These are phyloP conservation scores for Casuarina cunninghamiana DNA, from an alignment of 306 rosid genomes.

Conservation along the genomic window DNA sequence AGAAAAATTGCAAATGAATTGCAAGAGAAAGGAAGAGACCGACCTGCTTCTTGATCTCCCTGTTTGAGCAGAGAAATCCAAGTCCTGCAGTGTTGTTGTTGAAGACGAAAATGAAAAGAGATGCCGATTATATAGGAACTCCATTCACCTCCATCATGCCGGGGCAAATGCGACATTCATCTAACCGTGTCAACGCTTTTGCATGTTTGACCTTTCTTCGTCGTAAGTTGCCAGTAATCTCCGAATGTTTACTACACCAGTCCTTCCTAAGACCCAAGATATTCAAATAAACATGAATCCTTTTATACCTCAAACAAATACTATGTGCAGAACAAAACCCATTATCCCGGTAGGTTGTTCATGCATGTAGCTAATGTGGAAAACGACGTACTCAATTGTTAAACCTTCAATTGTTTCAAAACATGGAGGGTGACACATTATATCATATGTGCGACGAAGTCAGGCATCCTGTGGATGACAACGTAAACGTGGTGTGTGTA, in stretches of 20 bases:
- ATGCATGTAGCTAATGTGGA: too few species aligned
- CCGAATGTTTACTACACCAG: background rate
- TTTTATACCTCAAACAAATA: too few species aligned
- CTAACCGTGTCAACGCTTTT: background rate
- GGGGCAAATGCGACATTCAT: background rate
- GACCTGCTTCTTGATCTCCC: background rate
- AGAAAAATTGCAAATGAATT: background rate
- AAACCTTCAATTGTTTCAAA: too few species aligned
- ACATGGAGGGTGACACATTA: too few species aligned
- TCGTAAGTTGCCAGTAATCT: too few species aligned
- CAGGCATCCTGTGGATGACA: too few species aligned
- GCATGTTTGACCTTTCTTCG: background rate
- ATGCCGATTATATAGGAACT: background rate
- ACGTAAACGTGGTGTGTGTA: background rate
- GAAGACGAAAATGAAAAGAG: background rate
- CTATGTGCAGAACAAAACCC: background rate
- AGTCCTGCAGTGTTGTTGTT: background rate
- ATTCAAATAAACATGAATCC: background rate
- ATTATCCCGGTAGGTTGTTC: too few species aligned
- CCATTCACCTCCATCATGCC: background rate
- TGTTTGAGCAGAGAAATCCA: background rate
- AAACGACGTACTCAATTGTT: too few species aligned
- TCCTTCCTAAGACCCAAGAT: background rate
- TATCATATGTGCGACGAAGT: too few species aligned
- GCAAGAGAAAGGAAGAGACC: background rate